Percentiles rank a stretch among this genome's conserved stretches.
Conservation (phyloP, 2,329 filamentous ascomycete genomes). For the Stagonosporopsis tanaceti region DNA sequence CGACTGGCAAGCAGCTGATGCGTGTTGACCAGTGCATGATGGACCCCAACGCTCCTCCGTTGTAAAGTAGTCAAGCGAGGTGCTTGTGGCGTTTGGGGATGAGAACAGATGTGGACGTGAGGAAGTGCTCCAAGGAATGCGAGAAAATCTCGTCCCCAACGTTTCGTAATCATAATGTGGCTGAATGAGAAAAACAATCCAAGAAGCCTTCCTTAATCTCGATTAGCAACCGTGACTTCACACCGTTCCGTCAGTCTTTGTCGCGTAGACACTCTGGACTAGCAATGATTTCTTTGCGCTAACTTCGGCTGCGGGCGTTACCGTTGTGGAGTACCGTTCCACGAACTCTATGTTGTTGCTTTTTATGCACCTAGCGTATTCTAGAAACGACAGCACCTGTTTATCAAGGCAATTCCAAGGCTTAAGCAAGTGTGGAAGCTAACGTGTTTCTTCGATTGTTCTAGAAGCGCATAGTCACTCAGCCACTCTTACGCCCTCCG, state of each 20-base stretch:
- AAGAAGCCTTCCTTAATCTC: background rate
- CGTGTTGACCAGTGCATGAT: constrained; percentile 72
- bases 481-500: background rate
- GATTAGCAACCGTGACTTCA: background rate
- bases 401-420: no score
- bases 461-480: background rate
- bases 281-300: no score
- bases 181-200: background rate
- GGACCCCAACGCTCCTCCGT: constrained; percentile 64
- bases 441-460: background rate
- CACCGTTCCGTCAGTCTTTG: background rate
- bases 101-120: constrained; percentile 1
- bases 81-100: background rate
- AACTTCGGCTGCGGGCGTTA: no score
- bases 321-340: no score
- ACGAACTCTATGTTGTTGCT: no score
- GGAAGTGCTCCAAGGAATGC: constrained; percentile 7
- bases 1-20: constrained; percentile 70
- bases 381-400: no score
- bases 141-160: background rate
- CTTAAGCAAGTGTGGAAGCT: no score
- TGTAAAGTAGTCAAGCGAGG: constrained; percentile 5
- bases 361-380: no score
- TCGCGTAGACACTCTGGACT: no score
- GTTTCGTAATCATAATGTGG: constrained; percentile 8